Evolutionary conservation across 2,329 filamentous ascomycete species (phyloP), one percentile per base, ranked within the genome.

Genomic region (Diplocarpon rosae): DNA sequence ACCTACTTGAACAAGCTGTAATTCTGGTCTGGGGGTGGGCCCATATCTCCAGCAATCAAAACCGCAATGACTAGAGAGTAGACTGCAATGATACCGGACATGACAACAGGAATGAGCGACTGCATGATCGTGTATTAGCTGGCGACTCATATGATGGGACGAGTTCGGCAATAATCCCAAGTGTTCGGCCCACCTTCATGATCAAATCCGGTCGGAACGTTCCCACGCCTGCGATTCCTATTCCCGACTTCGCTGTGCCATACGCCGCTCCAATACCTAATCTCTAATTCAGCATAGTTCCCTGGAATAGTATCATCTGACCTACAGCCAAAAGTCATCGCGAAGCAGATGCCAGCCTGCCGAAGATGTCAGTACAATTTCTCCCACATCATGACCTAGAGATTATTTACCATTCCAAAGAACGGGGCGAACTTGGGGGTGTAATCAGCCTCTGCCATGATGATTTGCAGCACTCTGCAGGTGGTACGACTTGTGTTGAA

Each of bases 21-120:
- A 62, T 73, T 63, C 54, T 74, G 69, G 15, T 68, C 68, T 13
- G 75, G 72, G 46, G 82, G 83, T 24, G 88, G 85, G 39, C 73
- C 75, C 64, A 96, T 79, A 64, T 95, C 87, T 66, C 87, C 83
- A 45, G 88, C 86, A 64, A 98, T 98, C 56, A 98, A 78, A 61
- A 98, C 92, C 14, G 90, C 85, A 56, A 98, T 89, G 60, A 98
- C 92, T 57, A 98, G 84, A 41, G 89, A 86, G 69, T 98, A 98
- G 56, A 98, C 92, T 47, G 92, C 92, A 61, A 98, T 87, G 63
- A 98, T 98, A 78, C 92, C 92, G 58, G 92, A 94, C 92, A 98
- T 98, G 71, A 98, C 82, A 54, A 92, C 85, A 51, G 85, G 85
- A 56, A 90, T 89, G 42, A 90, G 70, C 46, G 83, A 89, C 84